Evolutionary conservation across 768 basidiomycete genomes (phyloP), one percentile per base, ranked within the genome.

Genomic region (Trametes punicea): DNA sequence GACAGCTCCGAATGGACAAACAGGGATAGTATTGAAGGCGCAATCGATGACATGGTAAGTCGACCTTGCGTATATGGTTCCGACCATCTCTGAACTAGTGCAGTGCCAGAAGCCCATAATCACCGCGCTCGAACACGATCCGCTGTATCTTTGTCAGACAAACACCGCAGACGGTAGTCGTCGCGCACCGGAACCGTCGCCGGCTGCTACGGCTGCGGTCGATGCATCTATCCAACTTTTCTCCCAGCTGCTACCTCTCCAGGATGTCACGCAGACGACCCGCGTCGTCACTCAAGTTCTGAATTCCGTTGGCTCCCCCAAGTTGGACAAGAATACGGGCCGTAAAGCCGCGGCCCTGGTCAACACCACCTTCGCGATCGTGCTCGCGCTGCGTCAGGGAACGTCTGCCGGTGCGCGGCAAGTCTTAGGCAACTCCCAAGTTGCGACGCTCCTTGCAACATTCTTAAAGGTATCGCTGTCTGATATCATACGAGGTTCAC

Each of bases 181-280:
- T 6, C 79, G 81, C 53, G 79, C 79, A 39, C 70, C 80, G 2
- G 85, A 87, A 63, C 81, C 89, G 7, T 83, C 90, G 7, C 85
- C 94, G 2, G 76, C 94, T 2, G 77, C 82, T 0, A 93, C 92
- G 0, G 82, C 88, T 4, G 88, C 93, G 9, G 88, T 97, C 25
- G 90, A 98, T 67, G 84, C 88, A 6, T 89, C 93, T 0, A 85
- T 98, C n/a, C 83, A 88, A 39, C 77, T 98, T 2, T 98, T 98
- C 64, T 77, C 90, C 0, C 78, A 81, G 31, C 72, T 97, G 33
- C 79, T 97, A 25, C 86, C 90, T 1, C 70, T 85, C 21, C 95
- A 97, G 69, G 90, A 90, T 61, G 70, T 84, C 2, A 54, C 76
- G 2, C 77, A 83, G 0, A 81, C 80, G 9, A 73, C 76, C 2